A percentile compares a stretch with the other conserved stretches of the same genome.
Evolutionary conservation across 2,329 filamentous ascomycete species (phyloP).

Genomic region (Acarospora socialis): DNA sequence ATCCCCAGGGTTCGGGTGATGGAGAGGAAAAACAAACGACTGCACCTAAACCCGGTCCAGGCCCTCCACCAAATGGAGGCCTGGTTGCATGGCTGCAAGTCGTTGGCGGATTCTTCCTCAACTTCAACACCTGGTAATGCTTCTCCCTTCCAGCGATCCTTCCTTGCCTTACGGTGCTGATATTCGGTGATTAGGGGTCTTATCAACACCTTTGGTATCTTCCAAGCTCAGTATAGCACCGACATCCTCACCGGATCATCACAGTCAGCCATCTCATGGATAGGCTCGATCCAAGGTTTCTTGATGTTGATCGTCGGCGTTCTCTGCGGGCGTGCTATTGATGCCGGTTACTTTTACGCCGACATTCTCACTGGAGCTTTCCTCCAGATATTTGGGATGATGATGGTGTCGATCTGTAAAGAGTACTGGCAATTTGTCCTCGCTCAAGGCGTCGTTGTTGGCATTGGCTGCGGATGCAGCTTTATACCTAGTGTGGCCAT

Average conservation of each 20-base stretch:
- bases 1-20: no score
- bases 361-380: conserved; percentile 14
- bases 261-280: conserved; percentile 32
- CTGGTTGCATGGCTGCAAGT: conserved; percentile 13
- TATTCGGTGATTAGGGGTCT: no score
- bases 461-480: conserved; percentile 32
- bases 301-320: conserved; percentile 29
- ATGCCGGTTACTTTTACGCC: conserved; percentile 27
- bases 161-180: no score
- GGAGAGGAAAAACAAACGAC: no score
- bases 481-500: conserved; percentile 30
- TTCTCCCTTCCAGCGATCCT: no score
- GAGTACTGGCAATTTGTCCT: conserved; percentile 41
- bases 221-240: conserved; percentile 27
- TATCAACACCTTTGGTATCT: conserved; percentile 6
- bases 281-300: conserved; percentile 35
- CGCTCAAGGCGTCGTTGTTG: conserved; percentile 39
- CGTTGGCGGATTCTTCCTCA: conserved; percentile 8
- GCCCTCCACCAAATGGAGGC: conserved; percentile 8
- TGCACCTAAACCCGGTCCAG: no score
- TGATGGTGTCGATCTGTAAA: conserved; percentile 28
- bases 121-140: conserved; percentile 13
- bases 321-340: conserved; percentile 29
- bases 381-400: conserved; percentile 21
- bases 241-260: conserved; percentile 22